Conservation (phyloP, 495 filamentous ascomycete genomes). For the Sabuloglossum arenarium region DNA sequence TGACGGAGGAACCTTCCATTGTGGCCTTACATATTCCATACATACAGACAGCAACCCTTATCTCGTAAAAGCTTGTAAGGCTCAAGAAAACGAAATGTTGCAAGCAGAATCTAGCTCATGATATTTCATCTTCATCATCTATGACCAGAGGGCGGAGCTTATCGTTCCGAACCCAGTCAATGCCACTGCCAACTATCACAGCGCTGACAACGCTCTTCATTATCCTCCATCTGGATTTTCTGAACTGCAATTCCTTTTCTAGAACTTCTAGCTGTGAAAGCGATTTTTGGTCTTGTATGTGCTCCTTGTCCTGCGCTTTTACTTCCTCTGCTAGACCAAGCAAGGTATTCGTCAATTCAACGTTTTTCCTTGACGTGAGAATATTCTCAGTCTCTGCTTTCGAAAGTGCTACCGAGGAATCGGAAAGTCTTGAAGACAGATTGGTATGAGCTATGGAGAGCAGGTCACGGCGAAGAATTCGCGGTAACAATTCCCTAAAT, state of each 20-base stretch:
- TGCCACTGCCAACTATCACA: slow-evolving; percentile 60
- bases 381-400: slow-evolving; percentile 34
- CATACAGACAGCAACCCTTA: background rate
- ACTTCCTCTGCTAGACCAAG: slow-evolving; percentile 37
- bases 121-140: slow-evolving; percentile 38
- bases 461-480: slow-evolving; percentile 42
- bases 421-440: slow-evolving; percentile 27
- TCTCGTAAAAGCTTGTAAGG: background rate
- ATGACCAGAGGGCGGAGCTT: slow-evolving; percentile 51
- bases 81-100: background rate
- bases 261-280: slow-evolving; percentile 30
- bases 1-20: too few species aligned
- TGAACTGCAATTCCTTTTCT: slow-evolving; percentile 32
- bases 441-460: slow-evolving; percentile 37
- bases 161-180: slow-evolving; percentile 62
- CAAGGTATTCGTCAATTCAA: slow-evolving; percentile 34
- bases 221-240: slow-evolving; percentile 42
- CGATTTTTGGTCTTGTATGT: slow-evolving; percentile 28
- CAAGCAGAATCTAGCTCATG: background rate
- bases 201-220: slow-evolving; percentile 57
- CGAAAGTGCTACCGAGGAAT: slow-evolving; percentile 26
- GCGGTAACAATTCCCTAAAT: slow-evolving; percentile 29
- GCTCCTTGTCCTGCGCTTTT: slow-evolving; percentile 26
- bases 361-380: slow-evolving; percentile 33
- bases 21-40: background rate